Evolutionary conservation across 2,329 filamentous ascomycete genomes (phyloP).

Genomic region (Clarireedia sp.): DNA sequence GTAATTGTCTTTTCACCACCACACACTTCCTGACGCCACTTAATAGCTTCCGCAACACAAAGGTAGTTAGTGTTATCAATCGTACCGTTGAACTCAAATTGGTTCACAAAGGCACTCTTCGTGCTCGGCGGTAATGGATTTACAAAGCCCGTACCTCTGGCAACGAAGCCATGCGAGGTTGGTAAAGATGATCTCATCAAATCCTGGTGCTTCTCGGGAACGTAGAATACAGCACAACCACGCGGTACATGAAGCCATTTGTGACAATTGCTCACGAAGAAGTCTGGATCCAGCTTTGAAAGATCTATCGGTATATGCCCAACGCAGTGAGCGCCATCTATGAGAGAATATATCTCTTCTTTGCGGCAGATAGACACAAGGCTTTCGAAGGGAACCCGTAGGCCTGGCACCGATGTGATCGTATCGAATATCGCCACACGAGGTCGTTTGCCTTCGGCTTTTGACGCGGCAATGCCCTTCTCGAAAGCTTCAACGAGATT

Average conservation of each 20-base stretch:
- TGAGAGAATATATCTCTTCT: conserved; percentile 58
- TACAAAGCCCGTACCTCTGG: conserved; percentile 29
- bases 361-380: conserved; percentile 58
- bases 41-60: conserved; percentile 62
- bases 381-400: conserved; percentile 69
- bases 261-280: conserved; percentile 80
- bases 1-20: conserved; percentile 68
- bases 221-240: conserved; percentile 73
- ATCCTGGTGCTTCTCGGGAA: conserved; percentile 66
- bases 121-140: conserved; percentile 34
- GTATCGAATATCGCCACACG: conserved; percentile 71
- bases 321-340: conserved; percentile 75
- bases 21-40: conserved; percentile 60
- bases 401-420: conserved; percentile 69
- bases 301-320: conserved; percentile 73
- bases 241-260: conserved; percentile 85
- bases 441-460: conserved; percentile 50
- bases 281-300: conserved; percentile 62
- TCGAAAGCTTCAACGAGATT: conserved; percentile 56
- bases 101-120: conserved; percentile 51
- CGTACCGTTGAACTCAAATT: conserved; percentile 74
- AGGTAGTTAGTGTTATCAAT: conserved; percentile 64
- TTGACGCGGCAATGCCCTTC: conserved; percentile 45
- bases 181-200: conserved; percentile 68
- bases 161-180: conserved; percentile 70